Base-by-base conservation (phyloP, 768 basidiomycete genomes). In the Trametes cubensis region DNA sequence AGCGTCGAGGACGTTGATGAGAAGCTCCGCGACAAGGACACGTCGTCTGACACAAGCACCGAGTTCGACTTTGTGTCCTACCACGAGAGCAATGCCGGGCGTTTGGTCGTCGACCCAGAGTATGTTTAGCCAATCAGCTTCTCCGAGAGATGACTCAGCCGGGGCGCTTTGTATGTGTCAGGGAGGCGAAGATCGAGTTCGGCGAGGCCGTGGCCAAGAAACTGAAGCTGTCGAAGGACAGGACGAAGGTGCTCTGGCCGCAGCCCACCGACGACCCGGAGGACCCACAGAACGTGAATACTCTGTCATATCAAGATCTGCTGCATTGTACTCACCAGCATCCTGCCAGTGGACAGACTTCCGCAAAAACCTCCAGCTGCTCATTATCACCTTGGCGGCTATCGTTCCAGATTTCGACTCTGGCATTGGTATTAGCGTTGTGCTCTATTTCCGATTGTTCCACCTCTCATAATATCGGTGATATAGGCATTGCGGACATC, bases 371-470 rank as follows among this genome's bases (percentile, higher is more conserved):
- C 55, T 85, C 0, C 84, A 85, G 65, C 75, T 90, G 1, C 61
- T 85, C 41, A 83, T 88, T 49, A 77, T 88, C 56, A 87, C 86
- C 0, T 71, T 88, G 17, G 86, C 87, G 13, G 82, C 86, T 0
- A 81, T 86, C 55, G 80, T 88, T 4, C 88, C 87, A 2, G 87
- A 89, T 61, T 89, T 89, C 60, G 81, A 84, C 66, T 87, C 85
- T 10, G 85, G 82, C 0, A 84, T 87, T 53, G 87, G 87, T 83
- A 40, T 73, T 66, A 18, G 13, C 15, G 1, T 34, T 1, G 41
- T 8, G 2, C 23, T 17, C 26, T 34, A 30, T 25, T 3, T 4
- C 39, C 23, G 40, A 6, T 28, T 40, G 21, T 40, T 20, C 13
- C 2, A 2, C 20, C 15, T n/a, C 15, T 6, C 20, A 4, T 34